These are phyloP conservation scores for Mortierella sp. DNA, from an alignment of 371 early-diverging fungal genomes.

Conservation along the genomic window DNA sequence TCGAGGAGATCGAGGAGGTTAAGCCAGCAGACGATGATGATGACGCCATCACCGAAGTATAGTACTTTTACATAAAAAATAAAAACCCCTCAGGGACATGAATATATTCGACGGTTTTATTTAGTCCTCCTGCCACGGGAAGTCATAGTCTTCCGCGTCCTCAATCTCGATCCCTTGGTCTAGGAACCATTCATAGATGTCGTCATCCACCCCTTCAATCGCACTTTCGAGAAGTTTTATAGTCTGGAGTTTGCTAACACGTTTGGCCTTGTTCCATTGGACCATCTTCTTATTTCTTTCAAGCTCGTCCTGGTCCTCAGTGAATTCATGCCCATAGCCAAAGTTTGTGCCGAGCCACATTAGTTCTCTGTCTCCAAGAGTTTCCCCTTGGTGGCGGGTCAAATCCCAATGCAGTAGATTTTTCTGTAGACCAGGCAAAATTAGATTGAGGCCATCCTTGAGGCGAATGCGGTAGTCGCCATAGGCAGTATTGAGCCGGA, in stretches of 20 bases:
- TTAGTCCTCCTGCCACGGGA: not conserved
- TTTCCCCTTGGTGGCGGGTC: not conserved
- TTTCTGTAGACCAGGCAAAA: slow-evolving; percentile 17
- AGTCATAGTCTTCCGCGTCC: slow-evolving; percentile 6
- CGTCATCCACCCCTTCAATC: not conserved
- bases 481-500: slow-evolving; percentile 13
- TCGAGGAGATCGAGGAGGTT: slow-evolving; percentile 48
- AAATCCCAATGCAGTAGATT: slow-evolving; percentile 14
- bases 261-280: not conserved
- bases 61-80: slow-evolving; percentile 9
- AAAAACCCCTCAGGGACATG: not conserved
- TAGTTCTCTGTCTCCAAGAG: slow-evolving; percentile 6
- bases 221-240: slow-evolving; percentile 2
- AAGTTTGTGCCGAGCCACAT: slow-evolving; percentile 29
- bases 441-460: slow-evolving; percentile 24
- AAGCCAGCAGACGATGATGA: slow-evolving; percentile 38
- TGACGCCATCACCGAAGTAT: slow-evolving; percentile 53
- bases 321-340: slow-evolving; percentile 17
- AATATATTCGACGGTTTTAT: not conserved
- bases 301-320: not conserved
- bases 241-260: slow-evolving; percentile 14
- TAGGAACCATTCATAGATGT: slow-evolving; percentile 24
- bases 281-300: not conserved
- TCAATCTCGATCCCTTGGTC: slow-evolving; percentile 10
- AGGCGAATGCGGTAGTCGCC: slow-evolving; percentile 23